Base-by-base conservation (phyloP, 345 rosid genomes). In the Firmiana major region DNA sequence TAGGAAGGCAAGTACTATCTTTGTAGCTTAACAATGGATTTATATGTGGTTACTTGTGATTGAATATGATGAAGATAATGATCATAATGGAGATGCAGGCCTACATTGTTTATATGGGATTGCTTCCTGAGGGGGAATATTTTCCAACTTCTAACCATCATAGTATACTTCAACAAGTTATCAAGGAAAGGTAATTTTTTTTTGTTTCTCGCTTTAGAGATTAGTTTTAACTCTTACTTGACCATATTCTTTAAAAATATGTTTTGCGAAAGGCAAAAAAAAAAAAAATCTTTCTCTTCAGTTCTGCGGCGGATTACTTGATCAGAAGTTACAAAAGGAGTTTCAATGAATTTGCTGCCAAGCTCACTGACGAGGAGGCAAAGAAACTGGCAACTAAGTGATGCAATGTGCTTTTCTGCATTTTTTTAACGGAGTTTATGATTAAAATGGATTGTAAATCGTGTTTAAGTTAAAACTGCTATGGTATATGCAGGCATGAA, bases 101-200 rank as follows among this genome's bases (percentile, higher is more conserved):
- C 15, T 81, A 81, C 22, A 42, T 85, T 38, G 86, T 83, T 17
- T 85, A 85, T 38, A 83, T 85, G 88, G 88, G 86, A 15, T 79
- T 86, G 54, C 78, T 81, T 54, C 86, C 84, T 17, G 70, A 46
- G 13, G 53, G 0, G 17, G 74, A 76, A 10, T 80, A 82, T 71
- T 40, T 21, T 42, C 79, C 79, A 24, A 48, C 72, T 68, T 83
- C 80, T 40, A 9, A 81, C 63, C 88, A 85, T 76, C 59, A 76
- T 43, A 83, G 21, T 74, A 74, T 85, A n/a, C 86, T 85, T 76
- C 77, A 82, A 81, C 71, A 81, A 51, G 63, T 74, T 73, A 49
- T 31, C 4, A 38, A 67, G 64, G 60, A 60, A 17, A 82, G 81
- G 83, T 84, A 68, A 15, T 63, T 4, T 62, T 71, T 58, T 36